Evolutionary conservation across 2,329 filamentous ascomycete species (phyloP), one percentile per base, ranked within the genome.

Genomic region (Xylaria sp.): DNA sequence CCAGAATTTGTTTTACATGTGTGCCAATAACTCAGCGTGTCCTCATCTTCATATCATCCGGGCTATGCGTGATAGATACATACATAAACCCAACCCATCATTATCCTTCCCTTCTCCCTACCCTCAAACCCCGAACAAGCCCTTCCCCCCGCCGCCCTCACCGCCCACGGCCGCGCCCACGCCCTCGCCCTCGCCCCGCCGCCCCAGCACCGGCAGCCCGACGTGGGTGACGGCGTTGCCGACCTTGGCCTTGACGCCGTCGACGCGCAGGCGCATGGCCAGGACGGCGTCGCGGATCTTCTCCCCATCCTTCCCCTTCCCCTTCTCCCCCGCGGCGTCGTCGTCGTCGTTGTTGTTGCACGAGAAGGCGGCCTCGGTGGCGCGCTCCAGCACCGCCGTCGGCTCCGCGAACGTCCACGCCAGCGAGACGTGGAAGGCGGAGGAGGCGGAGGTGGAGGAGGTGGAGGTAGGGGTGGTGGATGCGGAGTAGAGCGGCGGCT

Each of bases 351-450:
- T n/a, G n/a, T n/a, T n/a, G n/a, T n/a, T n/a, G n/a, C n/a, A n/a
- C 3, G 44, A 56, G 41, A 72, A 74, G 3, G 71, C 58, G 2
- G 59, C 54, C 2, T 69, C 63, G 0, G 77, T 80, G 21, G 65
- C 65, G 45, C 69, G 58, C 16, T 66, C 64, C 13, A 81, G 65
- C 29, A 80, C 76, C 2, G 73, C 54, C 5, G 71, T 75, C 0
- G 84, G 86, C 39, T 75, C 69, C 8, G 77, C 71, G 57, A 93
- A 78, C 1, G 83, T 88, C 94, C 93, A 97, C 0, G 88, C 94
- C 51, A 99, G 84, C 42, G 92, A 96, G 55, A 97, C 76, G 72
- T 99, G 94, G 67, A 97, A 97, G 19, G 82, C 84, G 44, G 62
- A 68, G 34, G 22, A 54, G 34, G 22, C 26, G 11, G 42, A 46